Conservation (phyloP, 2,329 filamentous ascomycete species). For the Amauroascus niger region DNA sequence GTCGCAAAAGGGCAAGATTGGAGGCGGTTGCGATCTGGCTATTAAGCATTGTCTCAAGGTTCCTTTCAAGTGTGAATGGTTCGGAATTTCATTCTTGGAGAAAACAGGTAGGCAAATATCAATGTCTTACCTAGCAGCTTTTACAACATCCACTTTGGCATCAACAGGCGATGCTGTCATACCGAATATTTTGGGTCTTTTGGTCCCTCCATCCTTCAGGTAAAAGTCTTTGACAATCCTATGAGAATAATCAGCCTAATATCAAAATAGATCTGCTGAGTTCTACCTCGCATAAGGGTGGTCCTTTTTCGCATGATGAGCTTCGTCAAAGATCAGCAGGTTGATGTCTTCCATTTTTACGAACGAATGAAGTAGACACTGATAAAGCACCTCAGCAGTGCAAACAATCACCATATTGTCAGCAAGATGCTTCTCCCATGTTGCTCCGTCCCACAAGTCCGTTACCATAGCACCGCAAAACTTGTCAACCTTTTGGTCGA, state of each 20-base stretch:
- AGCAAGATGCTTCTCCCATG: slow-evolving; percentile 50
- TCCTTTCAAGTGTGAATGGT: slow-evolving; percentile 27
- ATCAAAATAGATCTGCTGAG: neutral
- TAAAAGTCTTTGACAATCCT: slow-evolving; percentile 85
- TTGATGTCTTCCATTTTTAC: slow-evolving; percentile 75
- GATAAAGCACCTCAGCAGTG: slow-evolving; percentile 76
- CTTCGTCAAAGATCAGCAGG: slow-evolving; percentile 88
- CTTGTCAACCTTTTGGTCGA: slow-evolving; percentile 63
- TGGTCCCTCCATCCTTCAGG: slow-evolving; percentile 38
- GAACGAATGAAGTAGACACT: slow-evolving; percentile 69
- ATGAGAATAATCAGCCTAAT: neutral
- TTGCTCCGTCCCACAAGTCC: slow-evolving; percentile 51
- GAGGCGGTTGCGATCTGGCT: slow-evolving; percentile 71
- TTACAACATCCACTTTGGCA: slow-evolving; percentile 60
- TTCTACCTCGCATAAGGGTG: slow-evolving; percentile 67
- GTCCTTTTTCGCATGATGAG: slow-evolving; percentile 89
- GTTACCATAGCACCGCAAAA: slow-evolving; percentile 62
- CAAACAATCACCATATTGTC: slow-evolving; percentile 80
- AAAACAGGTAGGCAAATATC: neutral
- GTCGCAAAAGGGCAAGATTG: slow-evolving; percentile 50
- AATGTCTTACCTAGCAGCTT: slow-evolving; percentile 48
- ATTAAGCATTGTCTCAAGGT: slow-evolving; percentile 68
- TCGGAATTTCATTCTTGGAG: neutral
- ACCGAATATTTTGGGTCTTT: slow-evolving; percentile 70
- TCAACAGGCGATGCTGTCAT: slow-evolving; percentile 97